Evolutionary conservation across 257 asterid species (phyloP).

Genomic region (Rhazya stricta): DNA sequence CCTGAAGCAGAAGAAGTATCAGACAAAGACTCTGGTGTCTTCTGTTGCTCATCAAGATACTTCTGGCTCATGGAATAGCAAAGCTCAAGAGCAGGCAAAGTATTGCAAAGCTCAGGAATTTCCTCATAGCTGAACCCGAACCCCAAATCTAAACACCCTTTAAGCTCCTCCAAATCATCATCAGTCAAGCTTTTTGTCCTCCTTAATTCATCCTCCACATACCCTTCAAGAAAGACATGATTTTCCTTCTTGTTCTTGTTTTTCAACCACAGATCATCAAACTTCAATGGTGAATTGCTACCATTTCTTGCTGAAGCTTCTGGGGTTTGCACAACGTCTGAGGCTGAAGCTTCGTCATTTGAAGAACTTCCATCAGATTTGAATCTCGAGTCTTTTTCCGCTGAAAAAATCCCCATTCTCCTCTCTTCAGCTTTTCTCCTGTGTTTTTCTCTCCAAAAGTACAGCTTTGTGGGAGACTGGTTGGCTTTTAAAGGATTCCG

Average conservation of each 20-base stretch:
- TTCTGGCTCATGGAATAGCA: constrained; percentile 45
- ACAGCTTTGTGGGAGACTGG: not conserved
- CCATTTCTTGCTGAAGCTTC: constrained; percentile 3
- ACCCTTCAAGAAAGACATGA: constrained; percentile 38
- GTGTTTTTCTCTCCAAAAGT: constrained; percentile 9
- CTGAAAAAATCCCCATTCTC: constrained; percentile 6
- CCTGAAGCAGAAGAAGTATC: constrained; percentile 28
- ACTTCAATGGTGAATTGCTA: constrained; percentile 5
- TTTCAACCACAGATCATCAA: constrained; percentile 20
- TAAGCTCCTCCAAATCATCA: constrained; percentile 41
- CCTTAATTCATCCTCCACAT: constrained; percentile 38
- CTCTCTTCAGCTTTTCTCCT: not conserved
- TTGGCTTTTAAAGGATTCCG: constrained; percentile 13
- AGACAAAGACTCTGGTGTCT: constrained; percentile 24
- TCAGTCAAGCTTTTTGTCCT: constrained; percentile 41
- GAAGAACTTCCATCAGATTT: constrained; percentile 13
- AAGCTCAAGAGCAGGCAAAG: constrained; percentile 47
- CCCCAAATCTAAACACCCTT: constrained; percentile 47
- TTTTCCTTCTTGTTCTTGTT: constrained; percentile 15
- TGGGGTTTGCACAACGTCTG: constrained; percentile 10
- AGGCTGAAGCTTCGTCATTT: constrained; percentile 7
- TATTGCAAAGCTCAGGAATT: constrained; percentile 43
- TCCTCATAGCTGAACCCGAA: constrained; percentile 45
- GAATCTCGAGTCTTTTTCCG: constrained; percentile 22
- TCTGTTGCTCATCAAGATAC: constrained; percentile 38